phyloP scores from a whole-genome alignment of 345 rosid species.

The Boechera divaricarpa region DNA sequence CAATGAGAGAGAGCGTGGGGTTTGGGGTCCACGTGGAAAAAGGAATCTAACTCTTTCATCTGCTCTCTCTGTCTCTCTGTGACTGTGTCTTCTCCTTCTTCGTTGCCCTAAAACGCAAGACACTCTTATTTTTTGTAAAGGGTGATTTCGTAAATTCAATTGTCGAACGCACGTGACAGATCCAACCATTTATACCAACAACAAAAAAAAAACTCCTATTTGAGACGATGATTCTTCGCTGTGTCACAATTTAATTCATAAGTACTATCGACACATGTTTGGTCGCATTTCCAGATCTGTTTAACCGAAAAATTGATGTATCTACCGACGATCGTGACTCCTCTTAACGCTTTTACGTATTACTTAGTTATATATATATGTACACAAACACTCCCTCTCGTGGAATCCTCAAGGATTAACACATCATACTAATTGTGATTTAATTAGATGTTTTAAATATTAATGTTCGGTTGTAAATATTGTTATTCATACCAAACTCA shows the following conservation, averaged over 20 bases:
- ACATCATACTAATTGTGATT: constrained; percentile 4
- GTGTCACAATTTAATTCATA: constrained; percentile 19
- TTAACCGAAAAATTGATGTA: constrained; percentile 22
- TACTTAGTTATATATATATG: background rate
- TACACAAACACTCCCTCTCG: constrained; percentile 13
- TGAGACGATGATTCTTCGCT: constrained; percentile 23
- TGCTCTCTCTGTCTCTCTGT: background rate
- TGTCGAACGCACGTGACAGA: constrained; percentile 36
- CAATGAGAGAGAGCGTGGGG: constrained; percentile 48
- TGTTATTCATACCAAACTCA: background rate
- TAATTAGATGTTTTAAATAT: background rate
- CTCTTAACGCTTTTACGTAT: constrained; percentile 3
- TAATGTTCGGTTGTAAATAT: background rate
- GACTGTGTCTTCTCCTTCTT: constrained; percentile 21
- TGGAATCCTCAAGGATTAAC: background rate
- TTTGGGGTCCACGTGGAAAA: constrained; percentile 47
- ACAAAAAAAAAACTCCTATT: background rate
- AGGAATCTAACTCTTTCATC: constrained; percentile 42
- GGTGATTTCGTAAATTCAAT: background rate
- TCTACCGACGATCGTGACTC: constrained; percentile 34
- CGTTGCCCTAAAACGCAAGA: constrained; percentile 45
- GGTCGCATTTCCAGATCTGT: constrained; percentile 39
- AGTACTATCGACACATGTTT: constrained; percentile 46
- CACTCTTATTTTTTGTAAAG: background rate
- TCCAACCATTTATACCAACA: constrained; percentile 19